Evolutionary conservation across 83 land plant genomes (phyloP), one percentile per base, ranked within the genome.

Genomic region (Larix sibirica): DNA sequence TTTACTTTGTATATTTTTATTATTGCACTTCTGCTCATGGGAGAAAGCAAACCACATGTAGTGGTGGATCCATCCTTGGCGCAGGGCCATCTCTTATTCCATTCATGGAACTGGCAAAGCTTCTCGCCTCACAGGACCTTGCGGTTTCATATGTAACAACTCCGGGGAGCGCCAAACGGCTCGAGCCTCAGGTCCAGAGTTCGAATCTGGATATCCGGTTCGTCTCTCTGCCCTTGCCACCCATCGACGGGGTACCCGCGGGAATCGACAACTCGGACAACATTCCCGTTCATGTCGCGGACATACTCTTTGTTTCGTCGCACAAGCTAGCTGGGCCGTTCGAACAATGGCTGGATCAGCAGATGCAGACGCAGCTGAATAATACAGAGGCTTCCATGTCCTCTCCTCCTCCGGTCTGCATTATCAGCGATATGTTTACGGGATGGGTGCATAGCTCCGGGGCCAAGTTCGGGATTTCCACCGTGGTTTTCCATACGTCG

Each of bases 61-160:
- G 63, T 79, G 47, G 31, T 90, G 77, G 61, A 88, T 59, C 90
- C 90, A 0, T 79, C 59, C 61, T 56, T 84, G 85, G 90, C 88
- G 6, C 88, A 86, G 66, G 92, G 92, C 83, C 92, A 90, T 33
- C 36, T 33, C 36, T 90, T 70, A 88, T 76, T 68, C 92, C 92
- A 31, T 84, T 86, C 83, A 44, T 88, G n/a, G 82, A 65, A 18
- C 70, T 90, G n/a, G 86, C 92, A 44, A 47, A 75, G n/a, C 75
- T 84, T 21, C 76, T 90, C n/a, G 18, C 59, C n/a, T 16, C 17
- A 62, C n/a, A 16, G 64, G 64, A 7, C 17, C n/a, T 3, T 4
- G 64, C n/a, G 8, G n/a, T 62, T 62, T 62, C 64, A 3, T 62
- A 16, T 62, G n/a, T 62, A 1, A 62, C 64, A 7, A 62, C 64